A percentile compares a stretch with the other conserved stretches of the same genome.
Conservation (phyloP, 768 basidiomycete species). For the Boletus tylopilopsis region DNA sequence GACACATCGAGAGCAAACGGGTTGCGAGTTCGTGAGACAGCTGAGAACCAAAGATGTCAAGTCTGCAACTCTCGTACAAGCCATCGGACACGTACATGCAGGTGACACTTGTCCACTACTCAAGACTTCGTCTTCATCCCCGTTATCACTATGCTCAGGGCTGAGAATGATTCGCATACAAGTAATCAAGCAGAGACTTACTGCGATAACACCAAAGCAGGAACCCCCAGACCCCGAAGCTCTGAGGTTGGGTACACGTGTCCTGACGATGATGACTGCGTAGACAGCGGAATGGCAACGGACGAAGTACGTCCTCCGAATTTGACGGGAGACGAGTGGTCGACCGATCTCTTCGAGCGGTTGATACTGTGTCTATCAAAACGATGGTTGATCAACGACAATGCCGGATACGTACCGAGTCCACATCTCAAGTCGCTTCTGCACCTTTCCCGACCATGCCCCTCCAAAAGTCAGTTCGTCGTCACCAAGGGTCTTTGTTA, state of each 20-base stretch:
- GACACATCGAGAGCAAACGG: constrained; percentile 29
- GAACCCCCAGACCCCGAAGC: constrained; percentile 28
- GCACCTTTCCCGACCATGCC: constrained; percentile 40
- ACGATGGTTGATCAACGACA: background rate
- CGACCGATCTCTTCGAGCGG: constrained; percentile 31
- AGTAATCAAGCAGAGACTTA: constrained; percentile 14
- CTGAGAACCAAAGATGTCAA: constrained; percentile 12
- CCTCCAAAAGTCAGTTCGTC: constrained; percentile 33
- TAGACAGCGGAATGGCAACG: constrained; percentile 29
- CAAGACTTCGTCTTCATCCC: constrained; percentile 62
- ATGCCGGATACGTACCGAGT: constrained; percentile 36
- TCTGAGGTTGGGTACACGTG: constrained; percentile 26
- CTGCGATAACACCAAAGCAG: constrained; percentile 40
- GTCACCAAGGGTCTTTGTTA: constrained; percentile 23
- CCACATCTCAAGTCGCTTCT: constrained; percentile 49
- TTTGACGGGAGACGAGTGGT: constrained; percentile 25
- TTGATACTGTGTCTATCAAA: constrained; percentile 28
- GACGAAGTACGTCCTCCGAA: constrained; percentile 23
- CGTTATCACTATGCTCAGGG: constrained; percentile 18
- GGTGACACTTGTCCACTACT: constrained; percentile 81
- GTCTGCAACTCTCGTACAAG: constrained; percentile 7
- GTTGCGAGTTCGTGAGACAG: constrained; percentile 21
- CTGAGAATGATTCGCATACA: background rate
- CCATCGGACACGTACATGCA: constrained; percentile 42
- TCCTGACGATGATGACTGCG: constrained; percentile 34